Conservation (phyloP, 1,284 basidiomycete genomes). For the Microbotryomycetes sp. region DNA sequence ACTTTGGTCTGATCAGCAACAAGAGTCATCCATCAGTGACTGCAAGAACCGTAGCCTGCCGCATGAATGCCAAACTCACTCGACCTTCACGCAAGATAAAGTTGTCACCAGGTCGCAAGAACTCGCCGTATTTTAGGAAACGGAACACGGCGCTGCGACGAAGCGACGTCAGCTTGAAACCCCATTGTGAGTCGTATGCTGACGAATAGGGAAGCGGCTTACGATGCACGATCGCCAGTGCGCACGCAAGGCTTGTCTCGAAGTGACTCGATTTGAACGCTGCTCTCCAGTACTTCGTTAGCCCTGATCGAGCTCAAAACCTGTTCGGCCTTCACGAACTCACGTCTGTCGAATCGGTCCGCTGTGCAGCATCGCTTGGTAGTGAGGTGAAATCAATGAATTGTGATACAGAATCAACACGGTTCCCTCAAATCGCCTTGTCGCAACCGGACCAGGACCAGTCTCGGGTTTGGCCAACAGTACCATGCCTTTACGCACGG, state of each 20-base stretch:
- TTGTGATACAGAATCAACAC: constrained; percentile 79
- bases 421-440: constrained; percentile 72
- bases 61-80: not conserved
- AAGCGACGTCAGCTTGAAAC: not conserved
- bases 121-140: constrained; percentile 68
- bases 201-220: too few relatives aligned
- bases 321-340: too few relatives aligned
- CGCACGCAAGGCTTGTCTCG: constrained; percentile 57
- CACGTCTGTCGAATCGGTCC: constrained; percentile 75
- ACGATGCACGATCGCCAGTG: constrained; percentile 27
- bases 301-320: too few relatives aligned
- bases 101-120: constrained; percentile 83
- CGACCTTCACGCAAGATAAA: not conserved
- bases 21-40: not conserved
- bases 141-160: constrained; percentile 81
- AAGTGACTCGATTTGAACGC: constrained; percentile 10
- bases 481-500: constrained; percentile 85
- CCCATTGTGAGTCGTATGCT: too few relatives aligned
- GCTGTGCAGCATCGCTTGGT: constrained; percentile 38
- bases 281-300: not conserved
- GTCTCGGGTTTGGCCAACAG: constrained; percentile 71
- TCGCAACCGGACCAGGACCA: constrained; percentile 67
- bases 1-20: not conserved
- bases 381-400: constrained; percentile 30
- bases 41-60: not conserved